Evolutionary conservation across 495 filamentous ascomycete genomes (phyloP).

Genomic region (Schizothecium vesticola): DNA sequence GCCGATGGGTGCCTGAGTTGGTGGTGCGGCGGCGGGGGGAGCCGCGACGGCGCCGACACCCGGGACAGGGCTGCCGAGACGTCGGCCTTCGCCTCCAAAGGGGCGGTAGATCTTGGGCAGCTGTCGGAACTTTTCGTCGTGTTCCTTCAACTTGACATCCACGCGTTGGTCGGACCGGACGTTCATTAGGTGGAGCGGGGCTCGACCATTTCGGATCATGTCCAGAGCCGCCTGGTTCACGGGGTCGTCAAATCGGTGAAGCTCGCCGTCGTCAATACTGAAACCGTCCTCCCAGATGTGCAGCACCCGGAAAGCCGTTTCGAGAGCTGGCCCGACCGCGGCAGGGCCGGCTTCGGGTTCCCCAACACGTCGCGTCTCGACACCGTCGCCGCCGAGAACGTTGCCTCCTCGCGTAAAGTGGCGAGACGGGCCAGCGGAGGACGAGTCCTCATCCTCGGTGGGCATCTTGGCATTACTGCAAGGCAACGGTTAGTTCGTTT

Average conservation of each 20-base stretch:
- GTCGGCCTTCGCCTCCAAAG: constrained; percentile 74
- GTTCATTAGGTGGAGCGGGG: constrained; percentile 84
- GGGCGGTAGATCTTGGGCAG: constrained; percentile 86
- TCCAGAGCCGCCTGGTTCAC: constrained; percentile 73
- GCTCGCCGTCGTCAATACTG: constrained; percentile 89
- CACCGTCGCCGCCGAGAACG: constrained; percentile 86
- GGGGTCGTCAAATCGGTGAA: constrained; percentile 84
- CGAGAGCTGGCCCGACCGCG: constrained; percentile 40
- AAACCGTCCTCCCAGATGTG: constrained; percentile 95
- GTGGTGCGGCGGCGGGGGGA: constrained; percentile 30
- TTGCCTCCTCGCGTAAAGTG: constrained; percentile 75
- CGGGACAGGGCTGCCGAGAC: constrained; percentile 89
- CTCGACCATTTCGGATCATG: constrained; percentile 80
- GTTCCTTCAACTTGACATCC: constrained; percentile 82
- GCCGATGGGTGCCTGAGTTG: constrained; percentile 30
- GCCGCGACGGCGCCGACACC: constrained; percentile 43
- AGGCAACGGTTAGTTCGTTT: constrained; percentile 4
- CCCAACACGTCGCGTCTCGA: constrained; percentile 66
- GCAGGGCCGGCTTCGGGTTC: constrained; percentile 48
- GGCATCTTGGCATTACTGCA: constrained; percentile 40
- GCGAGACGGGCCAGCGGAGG: constrained; percentile 42
- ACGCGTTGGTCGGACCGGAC: constrained; percentile 79
- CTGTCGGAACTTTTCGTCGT: constrained; percentile 74
- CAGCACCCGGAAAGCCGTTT: constrained; percentile 50
- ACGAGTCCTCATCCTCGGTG: constrained; percentile 39